Base-by-base conservation (phyloP, 805 yeast genomes). In the Blastobotrys parvus region DNA sequence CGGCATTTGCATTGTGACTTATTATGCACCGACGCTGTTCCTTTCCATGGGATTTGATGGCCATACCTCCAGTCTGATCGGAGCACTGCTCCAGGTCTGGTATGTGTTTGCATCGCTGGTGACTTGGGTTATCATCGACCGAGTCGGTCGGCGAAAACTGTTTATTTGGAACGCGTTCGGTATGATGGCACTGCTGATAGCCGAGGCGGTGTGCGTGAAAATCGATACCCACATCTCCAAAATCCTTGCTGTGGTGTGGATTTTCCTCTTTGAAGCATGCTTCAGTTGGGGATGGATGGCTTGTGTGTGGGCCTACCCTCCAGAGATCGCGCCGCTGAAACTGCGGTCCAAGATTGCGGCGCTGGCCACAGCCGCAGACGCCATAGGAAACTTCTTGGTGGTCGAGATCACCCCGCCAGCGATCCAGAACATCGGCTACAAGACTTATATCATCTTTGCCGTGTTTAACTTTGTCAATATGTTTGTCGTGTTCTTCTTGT, bases 1-100 rank as follows among this genome's bases (percentile, higher is more conserved):
- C 17, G 97, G 97, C 52, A 89, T 90, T 76, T 92, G 92, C 67
- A 85, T 97, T 4, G 74, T 90, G 56, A 86, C 92, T 95, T 90
- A 92, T 68, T 90, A 89, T 65, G 82, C 94, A 38, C 80, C 94
- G 25, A 88, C 97, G 1, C 82, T 92, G 52, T 92, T 92, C 60
- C 80, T 87, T 61, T 77, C 87, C 35, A 85, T 88, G 45, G 98
- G 97, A 1, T 89, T 90, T 61, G 77, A 88, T 60, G 75, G 97
- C 6, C 82, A 95, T 18, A 94, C 95, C 1, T 97, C 89, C n/a
- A 88, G 97, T 2, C 75, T 90, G 54, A 80, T 89, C 55, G 78
- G 90, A 52, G 92, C 97, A 4, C n/a, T n/a, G n/a, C n/a, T n/a
- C n/a, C 97, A 89, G 47, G 88, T 97, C 1, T 92, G 92, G 67